phyloP scores from a whole-genome alignment of 106 monocot genomes.

The Dendrobium huoshanense region DNA sequence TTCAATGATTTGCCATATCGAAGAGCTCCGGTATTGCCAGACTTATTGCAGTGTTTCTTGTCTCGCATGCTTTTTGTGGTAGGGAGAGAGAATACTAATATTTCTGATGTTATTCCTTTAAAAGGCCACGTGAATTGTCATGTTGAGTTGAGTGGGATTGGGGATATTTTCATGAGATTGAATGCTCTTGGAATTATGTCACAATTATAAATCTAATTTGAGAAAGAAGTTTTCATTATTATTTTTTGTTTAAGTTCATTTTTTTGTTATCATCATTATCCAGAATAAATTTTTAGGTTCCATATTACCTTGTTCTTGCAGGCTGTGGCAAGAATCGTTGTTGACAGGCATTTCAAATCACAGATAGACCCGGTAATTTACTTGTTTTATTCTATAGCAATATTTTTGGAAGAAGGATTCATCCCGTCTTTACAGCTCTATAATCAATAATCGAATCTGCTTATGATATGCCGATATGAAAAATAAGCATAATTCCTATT shows the following conservation, averaged over 20 bases:
- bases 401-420: background rate
- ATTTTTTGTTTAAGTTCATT: background rate
- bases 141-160: background rate
- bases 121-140: background rate
- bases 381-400: background rate
- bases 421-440: background rate
- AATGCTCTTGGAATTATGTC: background rate
- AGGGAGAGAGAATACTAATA: background rate
- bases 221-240: background rate
- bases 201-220: background rate
- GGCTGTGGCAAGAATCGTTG: conserved; percentile 65
- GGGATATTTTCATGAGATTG: background rate
- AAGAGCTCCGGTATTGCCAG: too few relatives aligned
- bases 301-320: conserved; percentile 24
- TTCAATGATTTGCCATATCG: background rate
- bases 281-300: background rate
- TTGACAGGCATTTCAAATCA: conserved; percentile 69
- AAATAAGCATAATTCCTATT: background rate
- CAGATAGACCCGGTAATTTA: conserved; percentile 73
- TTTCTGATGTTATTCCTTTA: background rate
- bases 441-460: background rate
- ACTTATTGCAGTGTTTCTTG: too few relatives aligned
- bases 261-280: background rate
- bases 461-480: background rate
- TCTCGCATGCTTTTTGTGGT: too few relatives aligned